These are phyloP conservation scores for Amphichorda felina DNA, from an alignment of 2,329 filamentous ascomycete genomes.

Conservation along the genomic window DNA sequence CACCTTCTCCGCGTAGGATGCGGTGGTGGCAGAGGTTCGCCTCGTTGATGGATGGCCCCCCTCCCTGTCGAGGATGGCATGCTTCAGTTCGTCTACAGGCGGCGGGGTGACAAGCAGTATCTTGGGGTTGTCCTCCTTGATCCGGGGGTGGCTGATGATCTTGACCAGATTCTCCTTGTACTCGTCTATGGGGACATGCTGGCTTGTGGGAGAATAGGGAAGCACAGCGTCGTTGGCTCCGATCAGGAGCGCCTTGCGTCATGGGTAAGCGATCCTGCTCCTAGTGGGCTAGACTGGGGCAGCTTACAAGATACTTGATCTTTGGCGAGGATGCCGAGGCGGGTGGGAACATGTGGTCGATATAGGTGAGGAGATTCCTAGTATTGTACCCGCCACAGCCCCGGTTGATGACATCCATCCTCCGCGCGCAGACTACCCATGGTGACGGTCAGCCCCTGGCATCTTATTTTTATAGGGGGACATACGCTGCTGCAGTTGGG, in stretches of 20 bases:
- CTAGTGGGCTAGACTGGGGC: too few species aligned
- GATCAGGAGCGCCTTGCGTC: conserved; percentile 73
- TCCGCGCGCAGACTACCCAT: conserved; percentile 55
- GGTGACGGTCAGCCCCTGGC: conserved; percentile 3
- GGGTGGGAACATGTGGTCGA: conserved; percentile 61
- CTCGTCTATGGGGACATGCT: conserved; percentile 66
- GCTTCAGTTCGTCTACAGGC: conserved; percentile 66
- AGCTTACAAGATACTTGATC: conserved; percentile 54
- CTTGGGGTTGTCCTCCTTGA: conserved; percentile 57
- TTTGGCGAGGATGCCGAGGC: conserved; percentile 42
- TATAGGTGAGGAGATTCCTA: conserved; percentile 54
- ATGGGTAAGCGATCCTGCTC: too few species aligned
- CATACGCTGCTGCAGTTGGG: conserved; percentile 58
- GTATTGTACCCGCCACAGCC: conserved; percentile 85
- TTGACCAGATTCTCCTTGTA: conserved; percentile 62
- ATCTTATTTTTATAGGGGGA: conserved; percentile 5
- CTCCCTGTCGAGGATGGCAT: conserved; percentile 32
- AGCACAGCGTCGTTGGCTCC: conserved; percentile 85
- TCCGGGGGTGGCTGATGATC: conserved; percentile 61
- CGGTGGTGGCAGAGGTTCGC: conserved; percentile 34
- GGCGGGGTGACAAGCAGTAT: conserved; percentile 75
- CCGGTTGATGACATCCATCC: conserved; percentile 77
- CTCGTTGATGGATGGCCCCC: conserved; percentile 30
- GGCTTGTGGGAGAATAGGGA: conserved; percentile 46
- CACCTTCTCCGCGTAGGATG: conserved; percentile 47